Percentiles rank a stretch among this genome's conserved stretches.
phyloP scores from a whole-genome alignment of 164 flowering plant genomes.

The Tetracentron sinense region DNA sequence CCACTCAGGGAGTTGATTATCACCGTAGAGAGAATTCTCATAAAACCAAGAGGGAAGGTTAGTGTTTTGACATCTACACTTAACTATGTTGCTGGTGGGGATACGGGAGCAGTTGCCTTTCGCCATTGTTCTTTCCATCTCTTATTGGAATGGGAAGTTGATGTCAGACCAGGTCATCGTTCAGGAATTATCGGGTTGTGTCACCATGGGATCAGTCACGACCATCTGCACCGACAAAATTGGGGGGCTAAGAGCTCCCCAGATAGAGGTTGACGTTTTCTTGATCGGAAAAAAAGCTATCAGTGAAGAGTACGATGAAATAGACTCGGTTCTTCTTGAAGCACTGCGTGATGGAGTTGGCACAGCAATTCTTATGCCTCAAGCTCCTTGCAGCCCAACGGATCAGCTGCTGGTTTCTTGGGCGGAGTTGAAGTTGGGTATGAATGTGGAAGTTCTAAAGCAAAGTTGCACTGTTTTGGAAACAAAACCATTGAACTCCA shows the following conservation, averaged over 20 bases:
- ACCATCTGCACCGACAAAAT: slow-evolving; percentile 16
- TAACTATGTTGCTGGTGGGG: slow-evolving; percentile 12
- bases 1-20: slow-evolving; percentile 3
- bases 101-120: slow-evolving; percentile 23
- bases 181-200: slow-evolving; percentile 13
- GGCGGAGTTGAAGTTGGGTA: background rate
- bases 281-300: slow-evolving; percentile 16
- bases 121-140: slow-evolving; percentile 14
- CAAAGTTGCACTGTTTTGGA: background rate
- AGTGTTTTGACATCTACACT: slow-evolving; percentile 11
- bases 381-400: background rate
- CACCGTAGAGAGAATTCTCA: slow-evolving; percentile 15
- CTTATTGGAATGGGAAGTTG: slow-evolving; percentile 12
- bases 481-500: background rate
- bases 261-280: slow-evolving; percentile 16
- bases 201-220: slow-evolving; percentile 19
- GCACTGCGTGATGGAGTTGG: slow-evolving; percentile 16
- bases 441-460: background rate
- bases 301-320: background rate
- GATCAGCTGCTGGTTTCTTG: slow-evolving; percentile 3
- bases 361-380: background rate
- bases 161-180: background rate
- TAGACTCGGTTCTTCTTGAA: slow-evolving; percentile 13
- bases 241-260: slow-evolving; percentile 8
- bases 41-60: slow-evolving; percentile 12